Conservation (phyloP, 208 protist species). For the Trypanosoma caninum region DNA sequence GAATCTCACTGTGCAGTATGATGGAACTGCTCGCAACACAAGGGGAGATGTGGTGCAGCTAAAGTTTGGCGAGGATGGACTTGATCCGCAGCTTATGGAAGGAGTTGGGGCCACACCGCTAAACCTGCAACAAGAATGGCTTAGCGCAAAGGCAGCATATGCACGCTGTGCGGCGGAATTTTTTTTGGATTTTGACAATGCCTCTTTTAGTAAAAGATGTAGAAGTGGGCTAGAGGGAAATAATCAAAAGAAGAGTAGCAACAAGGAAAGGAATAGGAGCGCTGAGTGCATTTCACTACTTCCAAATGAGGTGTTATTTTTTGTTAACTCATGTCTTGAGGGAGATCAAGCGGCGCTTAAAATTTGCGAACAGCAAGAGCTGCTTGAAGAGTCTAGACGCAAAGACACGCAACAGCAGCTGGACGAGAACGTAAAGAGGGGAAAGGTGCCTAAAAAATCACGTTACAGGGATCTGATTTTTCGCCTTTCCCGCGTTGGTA, state of each 20-base stretch:
- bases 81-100: conserved; percentile 98
- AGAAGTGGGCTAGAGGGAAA: neutral
- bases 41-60: conserved; percentile 95
- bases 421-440: neutral
- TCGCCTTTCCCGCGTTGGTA: conserved; percentile 21
- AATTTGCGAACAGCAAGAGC: conserved; percentile 26
- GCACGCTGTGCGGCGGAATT: conserved; percentile 30
- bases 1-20: conserved; percentile 98
- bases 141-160: conserved; percentile 54
- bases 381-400: conserved; percentile 11
- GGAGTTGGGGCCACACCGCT: conserved; percentile 69
- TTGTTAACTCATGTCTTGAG: conserved; percentile 40
- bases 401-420: neutral
- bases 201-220: neutral
- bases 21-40: conserved; percentile 97
- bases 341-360: conserved; percentile 28
- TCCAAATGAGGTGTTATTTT: conserved; percentile 43
- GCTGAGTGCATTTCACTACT: conserved; percentile 49
- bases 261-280: neutral
- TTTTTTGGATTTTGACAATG: neutral
- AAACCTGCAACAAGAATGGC: conserved; percentile 85
- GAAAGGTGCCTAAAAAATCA: neutral
- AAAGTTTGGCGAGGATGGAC: conserved; percentile 98
- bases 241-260: neutral
- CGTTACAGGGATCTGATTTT: conserved; percentile 16